A percentile compares a stretch with the other conserved stretches of the same genome.
These are phyloP conservation scores for Chlorencoelia australis DNA, from an alignment of 2,329 filamentous ascomycete genomes.

Conservation along the genomic window DNA sequence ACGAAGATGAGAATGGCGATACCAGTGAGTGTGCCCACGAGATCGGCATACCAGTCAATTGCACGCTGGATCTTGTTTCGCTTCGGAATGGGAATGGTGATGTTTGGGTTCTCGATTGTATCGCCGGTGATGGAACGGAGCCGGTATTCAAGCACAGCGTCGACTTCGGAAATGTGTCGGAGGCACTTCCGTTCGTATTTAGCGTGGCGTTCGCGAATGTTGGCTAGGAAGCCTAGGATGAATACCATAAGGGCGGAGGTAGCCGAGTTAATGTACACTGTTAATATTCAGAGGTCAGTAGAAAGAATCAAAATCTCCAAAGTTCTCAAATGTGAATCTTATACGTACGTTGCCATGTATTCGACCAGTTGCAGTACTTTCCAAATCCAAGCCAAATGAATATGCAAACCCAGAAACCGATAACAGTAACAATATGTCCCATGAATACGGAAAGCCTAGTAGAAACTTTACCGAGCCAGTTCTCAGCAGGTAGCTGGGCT, in stretches of 20 bases:
- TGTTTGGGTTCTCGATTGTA: constrained; percentile 23
- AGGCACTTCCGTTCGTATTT: constrained; percentile 26
- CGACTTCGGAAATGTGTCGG: constrained; percentile 25
- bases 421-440: constrained; percentile 10
- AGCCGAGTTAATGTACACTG: constrained; percentile 33
- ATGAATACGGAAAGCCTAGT: constrained; percentile 7
- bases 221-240: constrained; percentile 30
- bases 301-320: too few relatives aligned
- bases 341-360: constrained; percentile 14
- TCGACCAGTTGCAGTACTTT: constrained; percentile 9
- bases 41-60: constrained; percentile 34
- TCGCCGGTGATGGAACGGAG: constrained; percentile 28
- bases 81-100: constrained; percentile 26
- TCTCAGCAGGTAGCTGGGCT: constrained; percentile 7
- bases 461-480: constrained; percentile 9
- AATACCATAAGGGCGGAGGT: constrained; percentile 34
- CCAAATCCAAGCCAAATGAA: constrained; percentile 13
- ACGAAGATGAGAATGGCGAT: constrained; percentile 30
- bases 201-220: constrained; percentile 29
- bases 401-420: constrained; percentile 11
- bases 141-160: constrained; percentile 26
- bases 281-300: too few relatives aligned
- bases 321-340: too few relatives aligned
- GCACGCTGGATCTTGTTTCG: constrained; percentile 27
- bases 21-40: constrained; percentile 34